Conservation (phyloP, 129 eudicot species). For the Flaveria brownii region DNA sequence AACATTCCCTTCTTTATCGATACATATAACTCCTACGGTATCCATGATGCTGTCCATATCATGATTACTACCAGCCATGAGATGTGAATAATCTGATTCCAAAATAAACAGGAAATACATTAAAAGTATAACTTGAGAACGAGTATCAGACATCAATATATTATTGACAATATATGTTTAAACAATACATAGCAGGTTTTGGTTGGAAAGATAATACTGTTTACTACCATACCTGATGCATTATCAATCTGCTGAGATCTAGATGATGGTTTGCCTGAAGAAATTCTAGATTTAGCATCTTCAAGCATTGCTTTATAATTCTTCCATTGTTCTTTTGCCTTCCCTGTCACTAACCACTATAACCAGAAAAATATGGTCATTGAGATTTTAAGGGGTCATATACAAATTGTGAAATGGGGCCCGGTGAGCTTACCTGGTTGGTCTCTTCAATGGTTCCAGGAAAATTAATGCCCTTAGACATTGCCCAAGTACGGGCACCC, state of each 20-base stretch:
- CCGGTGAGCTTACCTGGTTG: constrained; percentile 49
- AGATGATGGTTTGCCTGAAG: constrained; percentile 23
- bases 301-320: constrained; percentile 81
- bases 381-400: neutral
- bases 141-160: constrained; percentile 9
- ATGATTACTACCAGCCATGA: constrained; percentile 29
- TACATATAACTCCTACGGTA: constrained; percentile 96
- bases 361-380: constrained; percentile 12
- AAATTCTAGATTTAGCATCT: constrained; percentile 52
- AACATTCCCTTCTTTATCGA: constrained; percentile 75
- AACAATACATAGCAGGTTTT: neutral
- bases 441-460: constrained; percentile 44
- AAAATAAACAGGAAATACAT: constrained; percentile 8
- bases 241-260: constrained; percentile 27
- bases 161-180: neutral
- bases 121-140: constrained; percentile 4
- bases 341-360: constrained; percentile 88
- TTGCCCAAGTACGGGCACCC: constrained; percentile 86
- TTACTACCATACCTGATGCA: constrained; percentile 39
- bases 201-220: neutral
- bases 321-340: constrained; percentile 72
- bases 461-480: constrained; percentile 58
- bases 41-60: constrained; percentile 57
- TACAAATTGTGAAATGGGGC: neutral
- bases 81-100: constrained; percentile 32